Evolutionary conservation across 2,329 filamentous ascomycete genomes (phyloP).

Genomic region (Didymella keratinophila): DNA sequence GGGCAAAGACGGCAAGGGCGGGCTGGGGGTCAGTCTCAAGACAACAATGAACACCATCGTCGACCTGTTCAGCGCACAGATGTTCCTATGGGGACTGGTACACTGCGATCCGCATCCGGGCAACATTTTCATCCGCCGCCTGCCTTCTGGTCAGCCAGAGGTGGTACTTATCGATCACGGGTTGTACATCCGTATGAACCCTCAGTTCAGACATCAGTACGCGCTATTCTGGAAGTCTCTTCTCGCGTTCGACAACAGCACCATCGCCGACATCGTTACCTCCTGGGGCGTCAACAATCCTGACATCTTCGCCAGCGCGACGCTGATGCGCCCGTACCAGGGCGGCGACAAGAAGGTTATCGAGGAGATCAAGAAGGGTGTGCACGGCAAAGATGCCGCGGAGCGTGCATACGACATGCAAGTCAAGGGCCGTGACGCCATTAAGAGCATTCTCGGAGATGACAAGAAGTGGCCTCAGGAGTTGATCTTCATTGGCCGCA

Average conservation of each 20-base stretch:
- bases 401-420: constrained; percentile 80
- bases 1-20: constrained; percentile 75
- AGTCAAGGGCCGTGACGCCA: constrained; percentile 71
- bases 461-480: constrained; percentile 90
- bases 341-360: constrained; percentile 77
- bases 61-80: constrained; percentile 95
- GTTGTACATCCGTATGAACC: constrained; percentile 90
- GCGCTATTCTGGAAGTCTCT: constrained; percentile 91
- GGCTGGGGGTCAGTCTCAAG: constrained; percentile 80
- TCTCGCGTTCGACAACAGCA: constrained; percentile 89
- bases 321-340: constrained; percentile 87
- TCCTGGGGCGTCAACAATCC: constrained; percentile 89
- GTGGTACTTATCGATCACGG: constrained; percentile 97
- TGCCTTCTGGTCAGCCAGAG: constrained; percentile 82
- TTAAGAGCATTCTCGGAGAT: constrained; percentile 83
- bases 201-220: constrained; percentile 85
- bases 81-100: constrained; percentile 95
- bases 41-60: constrained; percentile 97
- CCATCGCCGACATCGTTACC: constrained; percentile 73
- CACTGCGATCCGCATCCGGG: constrained; percentile 98
- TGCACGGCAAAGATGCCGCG: constrained; percentile 62
- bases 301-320: constrained; percentile 91
- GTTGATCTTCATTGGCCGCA: constrained; percentile 89
- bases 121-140: constrained; percentile 92
- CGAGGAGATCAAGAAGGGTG: constrained; percentile 63